Base-by-base conservation (phyloP, 768 basidiomycete genomes). In the Psilocybe subaeruginosa region DNA sequence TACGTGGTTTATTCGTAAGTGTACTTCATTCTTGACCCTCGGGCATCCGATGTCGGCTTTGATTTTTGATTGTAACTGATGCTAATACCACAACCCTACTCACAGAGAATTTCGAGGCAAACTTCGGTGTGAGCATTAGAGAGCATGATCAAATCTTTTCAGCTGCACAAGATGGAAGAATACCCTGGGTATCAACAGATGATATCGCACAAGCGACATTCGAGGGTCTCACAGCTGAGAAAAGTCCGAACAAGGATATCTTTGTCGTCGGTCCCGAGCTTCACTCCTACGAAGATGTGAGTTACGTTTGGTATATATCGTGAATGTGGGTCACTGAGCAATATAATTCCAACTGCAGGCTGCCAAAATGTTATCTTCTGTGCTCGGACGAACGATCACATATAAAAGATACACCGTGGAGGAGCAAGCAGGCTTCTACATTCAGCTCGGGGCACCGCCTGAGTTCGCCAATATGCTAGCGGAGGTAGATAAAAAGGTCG, bases 191-290 rank as follows among this genome's bases (percentile, higher is more conserved):
- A 27, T 66, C 70, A 16, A 62, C 67, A 2, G 66, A 71, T 16
- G 72, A 73, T 58, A 74, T 74, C 19, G 73, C 70, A 16, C 61
- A 69, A 27, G 68, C 67, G 1, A 71, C 69, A 8, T 66, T 68
- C 60, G 61, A 72, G 16, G 69, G 3, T 33, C 66, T 74, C 1
- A 57, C 60, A 3, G 61, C 61, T 16, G 61, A 64, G 12, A 54
- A 63, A 43, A 56, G 50, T 29, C 16, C 30, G 11, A 33, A 58
- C 49, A 47, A 62, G 8, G 54, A 69, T 23, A 47, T 51, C 8
- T 60, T 65, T 23, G 53, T 74, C 35, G 50, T 73, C 31, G 73
- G 73, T 8, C 73, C 72, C 0, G 69, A 72, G 30, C 43, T 70
- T 9, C 48, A 68, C 1, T 64, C 69, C 3, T 73, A 70, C 30